Base-by-base conservation (phyloP, 108 stramenopile species). In the Ochromonas danica region DNA sequence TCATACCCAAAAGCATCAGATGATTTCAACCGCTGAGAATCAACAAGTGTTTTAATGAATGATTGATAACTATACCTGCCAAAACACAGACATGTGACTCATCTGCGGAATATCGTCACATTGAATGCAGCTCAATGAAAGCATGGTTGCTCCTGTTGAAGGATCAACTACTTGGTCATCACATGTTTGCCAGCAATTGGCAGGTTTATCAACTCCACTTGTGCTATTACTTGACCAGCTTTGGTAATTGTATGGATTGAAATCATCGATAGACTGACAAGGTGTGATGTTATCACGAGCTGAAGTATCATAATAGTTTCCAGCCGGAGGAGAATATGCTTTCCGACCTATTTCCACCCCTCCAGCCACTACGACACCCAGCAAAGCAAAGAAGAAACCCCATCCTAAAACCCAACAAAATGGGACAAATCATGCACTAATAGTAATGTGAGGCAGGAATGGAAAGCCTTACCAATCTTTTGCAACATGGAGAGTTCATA, bases 61-160 rank as follows among this genome's bases (percentile, higher is more conserved):
- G n/a, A n/a, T n/a, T n/a, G n/a, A n/a, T n/a, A n/a, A n/a, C n/a
- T 82, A 82, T 22, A 86, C 80, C 78, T 85, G 85, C 85, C 85
- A 85, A 28, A 85, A 40, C 3, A 85, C 83, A 28, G 81, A 75
- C 1, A 33, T 22, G 17, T 6, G 31, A n/a, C 82, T 78, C 25
- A 75, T 30, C 31, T 82, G 81, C 33, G 85, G 85, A 10, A 81
- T 65, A 3, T 25, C 2, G 0, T 85, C 81, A 39, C 85, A 85
- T 17, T 41, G 31, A 28, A 85, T 83, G 80, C 83, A 85, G 1
- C 6, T 36, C 51, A 74, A 39, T 40, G 1, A n/a, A 25, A 81
- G 42, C 27, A 35, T 61, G 39, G 1, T 2, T 35, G 3, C 10
- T 30, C 57, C 38, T 25, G 31, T 17, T 61, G 45, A 62, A 78